phyloP scores from a whole-genome alignment of 75 land plant genomes.

The Chamaecyparis obtusa region DNA sequence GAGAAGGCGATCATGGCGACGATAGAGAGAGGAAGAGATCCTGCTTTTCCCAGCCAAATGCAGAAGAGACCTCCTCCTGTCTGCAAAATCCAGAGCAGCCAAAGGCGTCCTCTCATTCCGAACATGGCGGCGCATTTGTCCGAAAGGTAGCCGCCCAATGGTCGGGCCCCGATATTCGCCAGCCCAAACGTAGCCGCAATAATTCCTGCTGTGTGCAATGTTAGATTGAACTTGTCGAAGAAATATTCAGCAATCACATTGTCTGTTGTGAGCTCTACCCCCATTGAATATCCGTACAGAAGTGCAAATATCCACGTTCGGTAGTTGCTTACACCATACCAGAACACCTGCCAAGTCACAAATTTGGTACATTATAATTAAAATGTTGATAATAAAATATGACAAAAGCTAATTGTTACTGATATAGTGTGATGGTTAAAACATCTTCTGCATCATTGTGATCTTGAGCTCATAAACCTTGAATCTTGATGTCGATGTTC shows the following conservation, averaged over 20 bases:
- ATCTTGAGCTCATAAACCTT: too few relatives aligned
- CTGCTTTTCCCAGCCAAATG: conserved; percentile 51
- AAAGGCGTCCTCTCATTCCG: conserved; percentile 83
- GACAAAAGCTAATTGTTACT: too few relatives aligned
- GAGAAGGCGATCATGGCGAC: conserved; percentile 67
- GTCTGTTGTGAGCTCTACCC: conserved; percentile 63
- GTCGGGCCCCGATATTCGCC: conserved; percentile 67
- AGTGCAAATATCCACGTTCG: conserved; percentile 57
- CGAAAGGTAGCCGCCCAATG: conserved; percentile 60
- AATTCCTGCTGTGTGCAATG: conserved; percentile 39
- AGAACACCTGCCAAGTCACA: conserved; percentile 14
- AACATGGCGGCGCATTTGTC: conserved; percentile 38
- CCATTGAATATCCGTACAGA: conserved; percentile 50
- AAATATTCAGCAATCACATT: conserved; percentile 62
- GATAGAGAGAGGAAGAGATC: conserved; percentile 14
- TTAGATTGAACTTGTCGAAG: conserved; percentile 44
- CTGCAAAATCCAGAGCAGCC: conserved; percentile 72
- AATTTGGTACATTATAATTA: too few relatives aligned
- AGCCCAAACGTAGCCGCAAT: conserved; percentile 56
- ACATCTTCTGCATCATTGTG: too few relatives aligned
- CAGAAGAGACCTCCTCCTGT: conserved; percentile 72
- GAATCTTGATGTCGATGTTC: too few relatives aligned
- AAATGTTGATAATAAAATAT: too few relatives aligned
- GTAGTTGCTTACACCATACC: conserved; percentile 45
- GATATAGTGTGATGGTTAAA: too few relatives aligned